Conservation (phyloP, 306 rosid species). For the Dalbergia cultrata region DNA sequence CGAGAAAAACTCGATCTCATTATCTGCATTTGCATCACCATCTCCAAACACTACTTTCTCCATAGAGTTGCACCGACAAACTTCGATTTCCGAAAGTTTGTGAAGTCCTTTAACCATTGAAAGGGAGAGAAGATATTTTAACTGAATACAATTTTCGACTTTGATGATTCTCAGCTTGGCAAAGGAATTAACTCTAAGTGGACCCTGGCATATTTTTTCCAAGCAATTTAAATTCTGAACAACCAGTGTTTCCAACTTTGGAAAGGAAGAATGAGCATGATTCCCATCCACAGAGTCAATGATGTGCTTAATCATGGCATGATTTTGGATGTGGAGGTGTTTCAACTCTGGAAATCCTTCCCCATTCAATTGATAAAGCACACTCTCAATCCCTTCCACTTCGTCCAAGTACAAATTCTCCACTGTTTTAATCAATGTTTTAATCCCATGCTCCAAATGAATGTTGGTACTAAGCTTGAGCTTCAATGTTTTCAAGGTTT, state of each 20-base stretch:
- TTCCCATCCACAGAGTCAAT: neutral
- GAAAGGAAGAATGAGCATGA: neutral
- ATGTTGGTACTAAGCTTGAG: constrained; percentile 24
- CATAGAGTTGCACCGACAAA: neutral
- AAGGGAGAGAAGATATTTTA: constrained; percentile 6
- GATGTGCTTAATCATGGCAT: neutral
- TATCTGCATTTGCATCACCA: neutral
- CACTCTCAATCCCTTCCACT: constrained; percentile 12
- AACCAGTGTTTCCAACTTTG: neutral
- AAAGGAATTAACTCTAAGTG: neutral
- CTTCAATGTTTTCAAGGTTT: constrained; percentile 23
- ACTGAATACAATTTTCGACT: neutral
- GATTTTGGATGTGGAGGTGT: constrained; percentile 32
- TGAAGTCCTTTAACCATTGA: neutral
- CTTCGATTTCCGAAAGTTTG: constrained; percentile 16
- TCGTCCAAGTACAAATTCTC: constrained; percentile 48
- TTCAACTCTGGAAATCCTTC: constrained; percentile 43
- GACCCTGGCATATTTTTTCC: constrained; percentile 6
- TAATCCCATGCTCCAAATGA: constrained; percentile 38
- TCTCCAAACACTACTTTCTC: neutral
- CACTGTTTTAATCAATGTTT: constrained; percentile 32
- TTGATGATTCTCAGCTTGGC: neutral
- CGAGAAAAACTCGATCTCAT: neutral
- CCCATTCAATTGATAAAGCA: neutral
- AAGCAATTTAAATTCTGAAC: neutral